These are phyloP conservation scores for Porphyridium purpureum DNA, from an alignment of 23 red algal species.

Conservation along the genomic window DNA sequence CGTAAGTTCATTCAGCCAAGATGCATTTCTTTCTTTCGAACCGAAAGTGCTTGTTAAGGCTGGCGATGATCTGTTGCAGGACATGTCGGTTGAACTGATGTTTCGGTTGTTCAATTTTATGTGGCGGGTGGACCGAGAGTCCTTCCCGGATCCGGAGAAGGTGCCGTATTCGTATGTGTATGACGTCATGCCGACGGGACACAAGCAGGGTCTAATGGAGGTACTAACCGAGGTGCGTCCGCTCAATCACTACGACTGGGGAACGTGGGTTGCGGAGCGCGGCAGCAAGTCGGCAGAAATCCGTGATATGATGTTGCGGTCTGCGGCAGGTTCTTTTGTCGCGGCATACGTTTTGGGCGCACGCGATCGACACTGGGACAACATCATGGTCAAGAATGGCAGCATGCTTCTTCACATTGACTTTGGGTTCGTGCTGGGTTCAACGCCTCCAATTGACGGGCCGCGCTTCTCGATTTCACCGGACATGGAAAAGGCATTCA, in stretches of 20 bases:
- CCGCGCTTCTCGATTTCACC: conserved; percentile 51
- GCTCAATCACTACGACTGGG: conserved; percentile 44
- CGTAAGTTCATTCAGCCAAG: too few species aligned
- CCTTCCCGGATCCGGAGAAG: conserved; percentile 12
- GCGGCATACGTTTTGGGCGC: conserved; percentile 47
- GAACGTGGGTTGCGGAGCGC: conserved; percentile 15
- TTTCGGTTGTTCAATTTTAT: conserved; percentile 53
- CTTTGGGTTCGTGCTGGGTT: conserved; percentile 43
- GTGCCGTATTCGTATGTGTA: conserved; percentile 27
- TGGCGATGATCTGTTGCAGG: conserved; percentile 58
- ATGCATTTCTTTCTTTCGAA: too few species aligned
- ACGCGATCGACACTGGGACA: conserved; percentile 52
- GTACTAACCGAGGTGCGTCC: conserved; percentile 26
- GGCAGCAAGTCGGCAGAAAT: conserved; percentile 6
- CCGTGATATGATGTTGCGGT: conserved; percentile 43
- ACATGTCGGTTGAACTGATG: conserved; percentile 44
- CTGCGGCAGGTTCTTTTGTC: conserved; percentile 41
- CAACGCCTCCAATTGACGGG: conserved; percentile 51
- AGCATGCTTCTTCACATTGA: conserved; percentile 44
- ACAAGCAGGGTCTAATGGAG: conserved; percentile 46
- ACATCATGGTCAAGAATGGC: conserved; percentile 43
- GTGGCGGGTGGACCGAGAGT: conserved; percentile 33
- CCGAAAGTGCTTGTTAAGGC: conserved; percentile 39
- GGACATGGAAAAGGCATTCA: conserved; percentile 39
- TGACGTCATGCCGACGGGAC: conserved; percentile 47